Evolutionary conservation across 2,329 filamentous ascomycete species (phyloP), one percentile per base, ranked within the genome.

Genomic region (Fonsecaea multimorphosa): DNA sequence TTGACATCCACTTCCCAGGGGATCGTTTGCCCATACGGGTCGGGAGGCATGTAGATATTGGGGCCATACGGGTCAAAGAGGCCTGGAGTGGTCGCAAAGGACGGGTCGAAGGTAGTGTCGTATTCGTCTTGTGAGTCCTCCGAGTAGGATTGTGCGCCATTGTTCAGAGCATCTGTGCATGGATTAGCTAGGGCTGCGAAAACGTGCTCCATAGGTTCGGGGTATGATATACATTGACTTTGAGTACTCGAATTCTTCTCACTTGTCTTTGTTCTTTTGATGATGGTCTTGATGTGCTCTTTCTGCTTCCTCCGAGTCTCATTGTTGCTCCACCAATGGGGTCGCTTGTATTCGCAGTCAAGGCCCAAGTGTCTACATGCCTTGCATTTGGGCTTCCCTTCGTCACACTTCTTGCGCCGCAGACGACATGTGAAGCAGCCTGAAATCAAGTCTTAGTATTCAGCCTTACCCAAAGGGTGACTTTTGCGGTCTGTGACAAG

Each of bases 1-100:
- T 94, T 96, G 82, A 98, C 91, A 77, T 97, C 94, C 67, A 97
- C 89, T 79, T 97, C 94, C 76, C 96, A 97, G 0, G 93, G 92
- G 71, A 86, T 76, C 60, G 75, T 72, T 29, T 83, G 78, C 3
- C 81, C 79, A 79, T 78, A 90, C 44, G 62, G 27, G 79, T 89
- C 85, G 80, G 83, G 78, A 57, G 69, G 86, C 80, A 90, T 91
- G 74, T 79, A 69, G 76, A 81, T 64, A 74, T 80, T 76, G 32
- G 78, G 76, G 44, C 72, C 70, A 70, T 79, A 81, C 40, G 76
- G 74, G 70, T 82, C 81, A 67, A 77, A 80, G 32, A 70, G 70
- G 63, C 65, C 71, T 38, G 72, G 75, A 59, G 79, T 80, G 40
- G 75, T 72, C 32, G 85, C 66, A 81, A 84, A 78, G 79, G 88